Evolutionary conservation across 1,284 basidiomycete genomes (phyloP), one percentile per base, ranked within the genome.

Genomic region (Amylostereum areolatum): DNA sequence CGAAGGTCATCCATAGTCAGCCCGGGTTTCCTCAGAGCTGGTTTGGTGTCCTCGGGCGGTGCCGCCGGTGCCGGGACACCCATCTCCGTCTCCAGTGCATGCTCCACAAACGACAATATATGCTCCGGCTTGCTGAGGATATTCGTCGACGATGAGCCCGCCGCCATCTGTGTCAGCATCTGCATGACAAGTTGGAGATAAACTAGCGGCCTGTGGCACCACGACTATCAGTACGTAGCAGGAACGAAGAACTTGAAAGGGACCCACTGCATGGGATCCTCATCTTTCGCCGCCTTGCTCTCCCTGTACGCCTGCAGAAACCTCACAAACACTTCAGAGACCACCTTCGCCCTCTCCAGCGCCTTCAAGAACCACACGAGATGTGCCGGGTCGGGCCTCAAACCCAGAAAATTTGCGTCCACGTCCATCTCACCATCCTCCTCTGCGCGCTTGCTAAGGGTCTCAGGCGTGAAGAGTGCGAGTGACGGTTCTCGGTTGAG

Each of bases 111-210:
- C 1, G 75, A 72, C 10, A 95, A 66, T 7, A 93, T 77, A 51
- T 92, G 83, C 10, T 78, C 75, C 1, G 88, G 83, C 46, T 83
- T 80, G 46, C 74, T 78, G 43, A 93, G 72, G n/a, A 92, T 78
- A 51, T 77, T 81, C 18, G 37, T 51, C 2, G 78, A 74, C 1
- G 76, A 70, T n/a, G 77, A 66, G n/a, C 72, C 74, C 12, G 71
- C 70, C 29, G 67, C 64, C 3, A 90, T 65, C 41, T 80, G 75
- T 2, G 78, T 73, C 59, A 93, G 89, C 72, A 94, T 85, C 58
- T 86, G 80, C 54, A 92, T 71, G 27, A 90, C 80, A 32, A 94
- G 69, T 59, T 92, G 88, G 24, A 94, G 73, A 56, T 83, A 82
- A 3, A 88, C 70, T 27, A 95, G 61, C 1, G 73, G 68, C 49